phyloP scores from a whole-genome alignment of 1,284 basidiomycete genomes.

The Volvariella surrecta region DNA sequence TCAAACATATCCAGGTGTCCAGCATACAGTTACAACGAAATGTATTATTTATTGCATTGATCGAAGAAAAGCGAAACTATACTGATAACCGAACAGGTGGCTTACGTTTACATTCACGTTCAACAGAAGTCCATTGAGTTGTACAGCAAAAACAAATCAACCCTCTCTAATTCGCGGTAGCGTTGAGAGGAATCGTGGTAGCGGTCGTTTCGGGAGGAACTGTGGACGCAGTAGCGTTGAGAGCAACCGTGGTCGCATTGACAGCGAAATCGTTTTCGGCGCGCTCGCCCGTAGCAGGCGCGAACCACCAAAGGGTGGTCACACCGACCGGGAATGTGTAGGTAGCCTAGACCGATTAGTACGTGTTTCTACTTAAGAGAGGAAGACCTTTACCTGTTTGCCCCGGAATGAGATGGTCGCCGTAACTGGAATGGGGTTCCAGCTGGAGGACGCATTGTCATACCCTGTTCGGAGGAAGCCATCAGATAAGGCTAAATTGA shows the following conservation, averaged over 20 bases:
- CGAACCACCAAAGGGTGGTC: slow-evolving; percentile 40
- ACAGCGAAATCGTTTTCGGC: not conserved
- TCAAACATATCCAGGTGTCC: too few species aligned
- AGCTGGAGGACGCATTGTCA: slow-evolving; percentile 38
- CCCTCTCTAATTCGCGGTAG: too few species aligned
- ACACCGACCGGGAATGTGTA: slow-evolving; percentile 64
- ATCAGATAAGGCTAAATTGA: not conserved
- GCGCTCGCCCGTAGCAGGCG: not conserved
- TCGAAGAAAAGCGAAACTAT: too few species aligned
- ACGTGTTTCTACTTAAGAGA: not conserved
- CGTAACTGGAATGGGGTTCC: slow-evolving; percentile 53
- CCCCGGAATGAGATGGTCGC: slow-evolving; percentile 67
- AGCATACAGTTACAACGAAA: too few species aligned
- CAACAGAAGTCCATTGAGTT: too few species aligned
- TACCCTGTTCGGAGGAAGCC: slow-evolving; percentile 26
- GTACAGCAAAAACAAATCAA: too few species aligned
- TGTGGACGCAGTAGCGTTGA: slow-evolving; percentile 1
- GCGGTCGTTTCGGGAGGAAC: too few species aligned
- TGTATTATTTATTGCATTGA: too few species aligned
- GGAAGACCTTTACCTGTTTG: slow-evolving; percentile 35
- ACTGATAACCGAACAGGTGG: too few species aligned
- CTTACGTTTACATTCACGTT: too few species aligned
- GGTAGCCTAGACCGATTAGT: slow-evolving; percentile 30
- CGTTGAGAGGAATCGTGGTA: too few species aligned
- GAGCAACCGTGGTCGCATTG: not conserved